These are phyloP conservation scores for Hansenula lynferdii DNA, from an alignment of 1,139 yeast genomes.

Conservation along the genomic window DNA sequence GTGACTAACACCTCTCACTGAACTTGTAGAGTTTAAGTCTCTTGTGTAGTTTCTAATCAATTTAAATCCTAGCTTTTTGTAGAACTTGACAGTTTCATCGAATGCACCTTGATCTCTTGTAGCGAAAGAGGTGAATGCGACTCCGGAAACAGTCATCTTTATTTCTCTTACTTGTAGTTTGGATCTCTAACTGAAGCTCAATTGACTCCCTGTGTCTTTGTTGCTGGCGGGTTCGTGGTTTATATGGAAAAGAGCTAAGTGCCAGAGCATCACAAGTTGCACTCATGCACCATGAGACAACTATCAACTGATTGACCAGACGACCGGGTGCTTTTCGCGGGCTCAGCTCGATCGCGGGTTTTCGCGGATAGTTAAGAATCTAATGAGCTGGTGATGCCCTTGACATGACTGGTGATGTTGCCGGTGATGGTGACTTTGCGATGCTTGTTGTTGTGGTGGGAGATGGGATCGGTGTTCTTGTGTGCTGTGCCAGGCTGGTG, in stretches of 20 bases:
- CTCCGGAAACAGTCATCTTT: conserved; percentile 25
- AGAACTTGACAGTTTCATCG: conserved; percentile 44
- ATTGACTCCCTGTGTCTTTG: no score
- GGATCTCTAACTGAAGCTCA: not conserved
- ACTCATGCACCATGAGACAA: conserved; percentile 1
- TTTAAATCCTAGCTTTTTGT: conserved; percentile 53
- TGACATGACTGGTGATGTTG: not conserved
- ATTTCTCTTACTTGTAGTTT: no score
- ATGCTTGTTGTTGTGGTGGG: not conserved
- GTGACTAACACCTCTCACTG: conserved; percentile 48
- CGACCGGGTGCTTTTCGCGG: no score
- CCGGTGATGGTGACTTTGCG: not conserved
- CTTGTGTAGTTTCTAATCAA: conserved; percentile 52
- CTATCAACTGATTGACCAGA: not conserved
- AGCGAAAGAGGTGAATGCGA: conserved; percentile 55
- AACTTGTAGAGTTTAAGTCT: conserved; percentile 36
- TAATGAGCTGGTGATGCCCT: no score
- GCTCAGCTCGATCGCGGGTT: no score
- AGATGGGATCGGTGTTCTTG: not conserved
- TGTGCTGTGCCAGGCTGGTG: not conserved
- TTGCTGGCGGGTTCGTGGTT: no score
- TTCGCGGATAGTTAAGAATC: not conserved
- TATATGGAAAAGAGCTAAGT: not conserved
- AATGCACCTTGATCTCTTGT: conserved; percentile 47
- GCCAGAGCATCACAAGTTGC: conserved; percentile 1